Conservation (phyloP, 2,329 filamentous ascomycete genomes). For the Penicillium rolfsii region DNA sequence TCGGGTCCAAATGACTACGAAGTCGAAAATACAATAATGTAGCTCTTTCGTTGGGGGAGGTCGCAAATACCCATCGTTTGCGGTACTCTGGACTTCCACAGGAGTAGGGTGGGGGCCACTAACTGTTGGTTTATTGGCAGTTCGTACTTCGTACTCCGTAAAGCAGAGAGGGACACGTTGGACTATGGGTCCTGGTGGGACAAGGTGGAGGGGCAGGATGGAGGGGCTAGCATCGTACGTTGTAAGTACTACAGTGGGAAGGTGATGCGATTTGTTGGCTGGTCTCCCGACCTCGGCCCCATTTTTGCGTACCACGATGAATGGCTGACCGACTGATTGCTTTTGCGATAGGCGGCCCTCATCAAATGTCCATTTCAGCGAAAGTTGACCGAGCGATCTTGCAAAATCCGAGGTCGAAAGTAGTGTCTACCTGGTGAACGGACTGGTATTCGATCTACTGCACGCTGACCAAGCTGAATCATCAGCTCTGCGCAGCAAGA, state of each 20-base stretch:
- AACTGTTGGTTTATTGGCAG: not conserved
- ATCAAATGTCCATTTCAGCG: not conserved
- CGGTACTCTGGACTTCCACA: not conserved
- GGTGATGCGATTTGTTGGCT: not conserved
- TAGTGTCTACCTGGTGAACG: not conserved
- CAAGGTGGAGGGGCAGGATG: conserved; percentile 12
- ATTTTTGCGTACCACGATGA: not conserved
- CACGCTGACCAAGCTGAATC: conserved; percentile 1
- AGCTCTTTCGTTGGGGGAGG: not conserved
- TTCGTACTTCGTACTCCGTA: not conserved
- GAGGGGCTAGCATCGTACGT: not conserved
- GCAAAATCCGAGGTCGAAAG: not conserved
- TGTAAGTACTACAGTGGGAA: not conserved
- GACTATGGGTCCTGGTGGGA: conserved; percentile 23
- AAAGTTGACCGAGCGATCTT: not conserved
- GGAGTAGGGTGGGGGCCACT: conserved; percentile 12
- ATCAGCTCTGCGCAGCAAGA: not conserved
- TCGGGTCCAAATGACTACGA: conserved; percentile 20
- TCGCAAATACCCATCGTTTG: not conserved
- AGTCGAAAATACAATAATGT: not conserved
- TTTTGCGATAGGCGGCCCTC: not conserved
- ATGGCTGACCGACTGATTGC: not conserved
- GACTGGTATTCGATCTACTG: not conserved
- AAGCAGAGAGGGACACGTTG: conserved; percentile 22
- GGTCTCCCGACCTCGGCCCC: not conserved